These are phyloP conservation scores for Tanacetum coccineum DNA, from an alignment of 129 eudicot genomes.

Conservation along the genomic window DNA sequence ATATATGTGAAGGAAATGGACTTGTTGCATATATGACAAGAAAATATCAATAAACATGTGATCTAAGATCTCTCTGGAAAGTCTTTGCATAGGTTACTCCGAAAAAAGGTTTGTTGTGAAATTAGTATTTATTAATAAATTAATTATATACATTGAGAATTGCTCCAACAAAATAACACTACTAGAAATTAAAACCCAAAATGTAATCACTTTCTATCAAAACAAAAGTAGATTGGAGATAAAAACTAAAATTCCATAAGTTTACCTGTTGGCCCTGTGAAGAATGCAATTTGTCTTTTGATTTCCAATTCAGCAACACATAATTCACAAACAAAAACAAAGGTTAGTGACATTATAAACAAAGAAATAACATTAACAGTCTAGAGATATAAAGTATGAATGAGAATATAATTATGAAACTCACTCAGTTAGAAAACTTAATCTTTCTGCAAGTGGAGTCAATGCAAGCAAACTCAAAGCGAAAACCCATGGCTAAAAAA, in stretches of 20 bases:
- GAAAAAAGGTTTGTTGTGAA: too few relatives aligned
- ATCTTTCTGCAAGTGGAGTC: constrained; percentile 81
- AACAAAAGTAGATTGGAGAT: too few relatives aligned
- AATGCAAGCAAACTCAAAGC: constrained; percentile 81
- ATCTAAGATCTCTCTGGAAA: too few relatives aligned
- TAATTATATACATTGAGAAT: too few relatives aligned
- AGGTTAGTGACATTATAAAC: constrained; percentile 19
- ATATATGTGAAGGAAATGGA: too few relatives aligned
- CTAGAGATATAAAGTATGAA: neutral
- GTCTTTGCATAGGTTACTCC: too few relatives aligned
- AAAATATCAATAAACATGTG: too few relatives aligned
- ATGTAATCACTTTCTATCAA: too few relatives aligned
- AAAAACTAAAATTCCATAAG: neutral
- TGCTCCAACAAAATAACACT: too few relatives aligned
- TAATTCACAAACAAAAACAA: constrained; percentile 5
- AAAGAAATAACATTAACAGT: neutral
- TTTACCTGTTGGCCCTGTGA: constrained; percentile 96
- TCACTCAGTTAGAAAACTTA: constrained; percentile 89
- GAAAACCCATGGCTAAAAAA: constrained; percentile 77
- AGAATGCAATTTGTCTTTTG: constrained; percentile 76
- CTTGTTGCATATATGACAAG: too few relatives aligned
- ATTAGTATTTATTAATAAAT: too few relatives aligned
- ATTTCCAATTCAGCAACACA: constrained; percentile 9
- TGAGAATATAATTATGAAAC: constrained; percentile 21
- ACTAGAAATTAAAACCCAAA: too few relatives aligned